Evolutionary conservation across 176 grass and related monocot genomes (phyloP).

Genomic region (Carex littledalei): DNA sequence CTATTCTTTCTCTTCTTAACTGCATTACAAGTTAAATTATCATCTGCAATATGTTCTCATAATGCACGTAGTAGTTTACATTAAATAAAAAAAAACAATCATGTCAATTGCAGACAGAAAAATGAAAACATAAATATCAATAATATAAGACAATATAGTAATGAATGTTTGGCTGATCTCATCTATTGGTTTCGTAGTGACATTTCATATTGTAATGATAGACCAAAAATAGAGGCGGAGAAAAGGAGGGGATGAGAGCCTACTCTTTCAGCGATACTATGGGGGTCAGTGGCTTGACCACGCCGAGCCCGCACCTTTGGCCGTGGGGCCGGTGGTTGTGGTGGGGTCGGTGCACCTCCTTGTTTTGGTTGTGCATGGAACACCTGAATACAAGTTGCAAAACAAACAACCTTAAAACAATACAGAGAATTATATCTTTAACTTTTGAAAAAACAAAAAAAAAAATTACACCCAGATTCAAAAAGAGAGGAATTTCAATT

Average conservation of each 20-base stretch:
- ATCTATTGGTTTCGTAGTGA: background rate
- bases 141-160: background rate
- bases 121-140: background rate
- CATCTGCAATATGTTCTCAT: background rate
- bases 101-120: background rate
- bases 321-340: slow-evolving; percentile 66
- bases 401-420: background rate
- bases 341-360: slow-evolving; percentile 36
- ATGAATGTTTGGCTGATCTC: background rate
- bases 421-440: background rate
- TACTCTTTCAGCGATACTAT: slow-evolving; percentile 96
- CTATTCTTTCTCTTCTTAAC: slow-evolving; percentile 96
- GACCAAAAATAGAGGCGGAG: background rate
- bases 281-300: slow-evolving; percentile 88
- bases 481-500: background rate
- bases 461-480: background rate
- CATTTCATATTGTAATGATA: background rate
- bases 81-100: background rate
- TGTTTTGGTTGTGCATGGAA: slow-evolving; percentile 69
- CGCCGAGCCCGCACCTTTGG: slow-evolving; percentile 90
- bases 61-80: background rate
- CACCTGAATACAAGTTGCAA: slow-evolving; percentile 35
- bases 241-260: slow-evolving; percentile 2
- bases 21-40: slow-evolving; percentile 29
- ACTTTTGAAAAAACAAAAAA: background rate